Conservation (phyloP, 139 green algal species). For the Coelastrella sp. region DNA sequence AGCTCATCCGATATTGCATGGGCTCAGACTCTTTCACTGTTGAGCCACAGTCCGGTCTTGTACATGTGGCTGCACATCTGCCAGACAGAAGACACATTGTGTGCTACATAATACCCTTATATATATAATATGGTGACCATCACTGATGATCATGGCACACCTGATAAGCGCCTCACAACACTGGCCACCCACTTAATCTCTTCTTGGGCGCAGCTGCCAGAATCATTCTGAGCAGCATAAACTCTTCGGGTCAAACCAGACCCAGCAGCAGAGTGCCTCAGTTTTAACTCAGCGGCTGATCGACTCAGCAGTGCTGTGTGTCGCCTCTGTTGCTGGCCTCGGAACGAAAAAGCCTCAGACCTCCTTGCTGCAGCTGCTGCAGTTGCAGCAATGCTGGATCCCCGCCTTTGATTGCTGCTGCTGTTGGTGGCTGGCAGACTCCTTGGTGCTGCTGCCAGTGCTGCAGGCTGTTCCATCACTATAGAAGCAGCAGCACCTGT, state of each 20-base stretch:
- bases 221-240: too few species aligned
- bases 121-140: too few species aligned
- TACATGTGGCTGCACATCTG: too few species aligned
- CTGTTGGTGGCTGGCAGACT: neutral
- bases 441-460: neutral
- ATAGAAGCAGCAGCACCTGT: neutral
- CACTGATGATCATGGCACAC: too few species aligned
- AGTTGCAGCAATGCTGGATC: neutral
- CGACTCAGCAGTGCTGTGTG: neutral
- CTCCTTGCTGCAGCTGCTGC: neutral
- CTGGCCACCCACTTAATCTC: neutral
- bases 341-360: neutral
- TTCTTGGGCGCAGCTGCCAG: too few species aligned
- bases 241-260: too few species aligned
- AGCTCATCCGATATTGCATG: too few species aligned
- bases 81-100: too few species aligned
- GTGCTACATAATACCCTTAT: too few species aligned
- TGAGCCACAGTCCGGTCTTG: too few species aligned
- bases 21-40: too few species aligned
- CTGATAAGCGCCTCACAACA: neutral
- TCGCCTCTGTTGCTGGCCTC: neutral
- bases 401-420: neutral
- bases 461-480: constrained; percentile 20
- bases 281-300: neutral
- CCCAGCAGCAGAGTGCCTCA: neutral